Conservation (phyloP, 805 yeast genomes). For the Lipomyces yamanashiensis region DNA sequence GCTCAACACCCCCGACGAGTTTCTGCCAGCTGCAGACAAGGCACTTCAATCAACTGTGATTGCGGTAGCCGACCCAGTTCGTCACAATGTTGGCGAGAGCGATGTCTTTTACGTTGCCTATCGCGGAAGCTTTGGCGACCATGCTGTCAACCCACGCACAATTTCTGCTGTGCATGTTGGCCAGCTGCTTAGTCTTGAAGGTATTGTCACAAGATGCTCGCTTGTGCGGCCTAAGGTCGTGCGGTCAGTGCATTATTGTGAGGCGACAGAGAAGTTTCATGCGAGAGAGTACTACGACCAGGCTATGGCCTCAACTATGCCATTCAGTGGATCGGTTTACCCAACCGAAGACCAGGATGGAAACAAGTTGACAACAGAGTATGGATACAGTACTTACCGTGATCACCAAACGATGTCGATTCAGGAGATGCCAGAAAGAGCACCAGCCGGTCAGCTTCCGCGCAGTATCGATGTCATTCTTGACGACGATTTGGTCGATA, state of each 20-base stretch:
- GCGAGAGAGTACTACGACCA: constrained; percentile 92
- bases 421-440: constrained; percentile 97
- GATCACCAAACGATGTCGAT: constrained; percentile 93
- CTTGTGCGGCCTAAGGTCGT: constrained; percentile 90
- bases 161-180: constrained; percentile 77
- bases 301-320: constrained; percentile 56
- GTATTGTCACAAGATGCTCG: constrained; percentile 92
- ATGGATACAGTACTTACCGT: constrained; percentile 87
- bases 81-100: constrained; percentile 58
- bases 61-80: constrained; percentile 67
- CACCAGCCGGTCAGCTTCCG: constrained; percentile 98
- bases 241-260: constrained; percentile 91
- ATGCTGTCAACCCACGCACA: constrained; percentile 85
- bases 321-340: constrained; percentile 61
- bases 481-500: constrained; percentile 93
- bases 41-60: constrained; percentile 81
- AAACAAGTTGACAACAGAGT: constrained; percentile 84
- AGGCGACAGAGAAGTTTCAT: constrained; percentile 78
- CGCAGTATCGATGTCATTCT: constrained; percentile 88
- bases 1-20: constrained; percentile 78
- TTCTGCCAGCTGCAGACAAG: constrained; percentile 82
- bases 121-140: constrained; percentile 89
- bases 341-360: constrained; percentile 95
- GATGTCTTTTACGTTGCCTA: constrained; percentile 76
- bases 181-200: constrained; percentile 85